Percentiles rank a stretch among this genome's conserved stretches.
These are phyloP conservation scores for Thalassiosira ordinaria DNA, from an alignment of 352 stramenopile genomes.

Conservation along the genomic window DNA sequence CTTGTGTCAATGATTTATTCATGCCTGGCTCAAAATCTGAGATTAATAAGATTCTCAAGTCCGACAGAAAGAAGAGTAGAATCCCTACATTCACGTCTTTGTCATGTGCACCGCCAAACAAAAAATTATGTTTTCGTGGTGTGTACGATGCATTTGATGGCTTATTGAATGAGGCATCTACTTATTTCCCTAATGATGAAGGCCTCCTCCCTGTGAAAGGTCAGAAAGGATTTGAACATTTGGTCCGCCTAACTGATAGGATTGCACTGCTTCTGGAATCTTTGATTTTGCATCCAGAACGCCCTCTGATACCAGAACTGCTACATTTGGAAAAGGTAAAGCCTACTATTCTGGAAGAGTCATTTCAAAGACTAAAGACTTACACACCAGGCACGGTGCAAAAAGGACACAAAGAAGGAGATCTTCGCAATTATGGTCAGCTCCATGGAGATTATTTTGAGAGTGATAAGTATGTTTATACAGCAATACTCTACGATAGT, in stretches of 20 bases:
- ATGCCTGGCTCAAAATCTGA: background rate
- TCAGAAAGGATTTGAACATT: background rate
- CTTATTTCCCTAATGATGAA: background rate
- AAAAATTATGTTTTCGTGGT: conserved; percentile 1
- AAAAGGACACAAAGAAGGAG: background rate
- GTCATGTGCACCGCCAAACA: background rate
- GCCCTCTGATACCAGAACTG: background rate
- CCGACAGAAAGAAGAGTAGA: background rate
- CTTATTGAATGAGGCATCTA: background rate
- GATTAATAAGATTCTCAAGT: background rate
- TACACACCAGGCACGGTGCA: no score
- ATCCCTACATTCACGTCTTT: background rate
- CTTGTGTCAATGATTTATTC: background rate
- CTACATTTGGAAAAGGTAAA: background rate
- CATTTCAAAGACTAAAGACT: background rate
- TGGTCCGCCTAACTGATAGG: background rate
- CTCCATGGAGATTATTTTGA: conserved; percentile 13
- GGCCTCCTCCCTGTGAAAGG: background rate
- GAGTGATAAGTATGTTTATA: conserved; percentile 1
- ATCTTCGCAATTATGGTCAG: background rate
- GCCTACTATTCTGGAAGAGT: background rate
- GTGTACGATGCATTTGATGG: conserved; percentile 16
- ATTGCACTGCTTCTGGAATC: conserved; percentile 3
- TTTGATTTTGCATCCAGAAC: conserved; percentile 10
- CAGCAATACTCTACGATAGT: conserved; percentile 12